Conservation (phyloP, 495 filamentous ascomycete species). For the Penicillium goetzii region DNA sequence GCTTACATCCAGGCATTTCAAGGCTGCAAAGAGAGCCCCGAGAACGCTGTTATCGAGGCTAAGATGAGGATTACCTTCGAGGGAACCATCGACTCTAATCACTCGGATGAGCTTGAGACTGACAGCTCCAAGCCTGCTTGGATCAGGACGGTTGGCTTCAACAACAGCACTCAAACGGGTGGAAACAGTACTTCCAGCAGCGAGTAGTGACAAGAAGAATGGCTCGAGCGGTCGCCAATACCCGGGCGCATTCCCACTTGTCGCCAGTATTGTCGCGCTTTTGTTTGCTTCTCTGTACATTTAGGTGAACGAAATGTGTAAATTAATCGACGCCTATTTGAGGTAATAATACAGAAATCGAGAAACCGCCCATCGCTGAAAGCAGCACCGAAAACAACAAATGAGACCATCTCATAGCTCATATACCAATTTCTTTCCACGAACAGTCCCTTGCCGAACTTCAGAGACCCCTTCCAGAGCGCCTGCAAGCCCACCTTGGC, state of each 20-base stretch:
- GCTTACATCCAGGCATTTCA: not conserved
- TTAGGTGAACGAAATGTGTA: not conserved
- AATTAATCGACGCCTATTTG: not conserved
- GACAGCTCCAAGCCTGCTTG: slow-evolving; percentile 17
- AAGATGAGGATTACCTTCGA: slow-evolving; percentile 5
- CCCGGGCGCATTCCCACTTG: not conserved
- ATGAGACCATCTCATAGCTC: not conserved
- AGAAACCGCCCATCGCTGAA: not conserved
- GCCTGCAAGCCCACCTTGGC: not conserved
- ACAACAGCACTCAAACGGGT: slow-evolving; percentile 9
- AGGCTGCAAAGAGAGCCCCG: not conserved
- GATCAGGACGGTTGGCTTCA: slow-evolving; percentile 21
- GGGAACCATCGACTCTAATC: slow-evolving; percentile 16
- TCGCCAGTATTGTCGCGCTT: not conserved
- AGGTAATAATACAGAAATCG: not conserved
- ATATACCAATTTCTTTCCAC: not conserved
- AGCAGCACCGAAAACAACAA: not conserved
- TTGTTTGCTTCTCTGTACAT: not conserved
- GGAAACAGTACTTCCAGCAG: not conserved
- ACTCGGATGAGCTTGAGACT: slow-evolving; percentile 21
- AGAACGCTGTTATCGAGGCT: not conserved
- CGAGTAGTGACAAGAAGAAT: not conserved
- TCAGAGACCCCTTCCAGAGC: not conserved
- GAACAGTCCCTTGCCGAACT: not conserved
- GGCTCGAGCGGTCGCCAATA: not conserved